These are phyloP conservation scores for Cercospora brassicicola DNA, from an alignment of 2,329 filamentous ascomycete genomes.

Conservation along the genomic window DNA sequence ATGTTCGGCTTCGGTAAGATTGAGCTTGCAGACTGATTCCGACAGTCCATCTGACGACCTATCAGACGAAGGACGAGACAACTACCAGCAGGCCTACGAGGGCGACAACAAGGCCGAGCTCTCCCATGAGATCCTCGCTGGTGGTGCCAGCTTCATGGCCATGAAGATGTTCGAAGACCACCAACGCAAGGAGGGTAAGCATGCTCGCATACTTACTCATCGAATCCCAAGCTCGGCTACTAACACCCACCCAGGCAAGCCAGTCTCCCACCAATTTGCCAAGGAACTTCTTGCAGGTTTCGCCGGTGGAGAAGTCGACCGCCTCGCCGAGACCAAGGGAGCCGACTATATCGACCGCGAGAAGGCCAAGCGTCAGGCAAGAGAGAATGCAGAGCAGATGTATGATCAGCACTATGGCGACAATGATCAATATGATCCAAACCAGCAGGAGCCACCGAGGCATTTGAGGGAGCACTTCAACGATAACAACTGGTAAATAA, in stretches of 20 bases:
- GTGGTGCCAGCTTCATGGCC: slow-evolving; percentile 73
- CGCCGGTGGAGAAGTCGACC: slow-evolving; percentile 73
- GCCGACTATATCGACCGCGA: slow-evolving; percentile 52
- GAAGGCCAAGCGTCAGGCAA: slow-evolving; percentile 50
- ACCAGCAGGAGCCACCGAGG: slow-evolving; percentile 42
- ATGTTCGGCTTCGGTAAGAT: slow-evolving; percentile 18
- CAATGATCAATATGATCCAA: slow-evolving; percentile 49
- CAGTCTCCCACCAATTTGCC: slow-evolving; percentile 70
- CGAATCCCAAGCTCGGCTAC: neutral
- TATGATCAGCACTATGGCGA: slow-evolving; percentile 53
- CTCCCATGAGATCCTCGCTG: slow-evolving; percentile 72
- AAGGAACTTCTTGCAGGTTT: slow-evolving; percentile 75
- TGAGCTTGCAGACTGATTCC: too few species aligned
- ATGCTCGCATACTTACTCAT: too few species aligned
- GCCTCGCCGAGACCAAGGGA: slow-evolving; percentile 62
- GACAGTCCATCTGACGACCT: slow-evolving; percentile 2
- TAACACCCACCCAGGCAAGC: slow-evolving; percentile 56
- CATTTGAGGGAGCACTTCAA: slow-evolving; percentile 38
- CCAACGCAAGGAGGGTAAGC: slow-evolving; percentile 62
- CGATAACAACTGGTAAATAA: slow-evolving; percentile 21
- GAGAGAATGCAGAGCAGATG: slow-evolving; percentile 46
- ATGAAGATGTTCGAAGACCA: slow-evolving; percentile 78
- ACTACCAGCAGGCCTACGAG: slow-evolving; percentile 58
- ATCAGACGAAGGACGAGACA: slow-evolving; percentile 54
- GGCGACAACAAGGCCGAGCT: slow-evolving; percentile 58